These are phyloP conservation scores for Verticillium albo-atrum DNA, from an alignment of 2,329 filamentous ascomycete species.

Conservation along the genomic window DNA sequence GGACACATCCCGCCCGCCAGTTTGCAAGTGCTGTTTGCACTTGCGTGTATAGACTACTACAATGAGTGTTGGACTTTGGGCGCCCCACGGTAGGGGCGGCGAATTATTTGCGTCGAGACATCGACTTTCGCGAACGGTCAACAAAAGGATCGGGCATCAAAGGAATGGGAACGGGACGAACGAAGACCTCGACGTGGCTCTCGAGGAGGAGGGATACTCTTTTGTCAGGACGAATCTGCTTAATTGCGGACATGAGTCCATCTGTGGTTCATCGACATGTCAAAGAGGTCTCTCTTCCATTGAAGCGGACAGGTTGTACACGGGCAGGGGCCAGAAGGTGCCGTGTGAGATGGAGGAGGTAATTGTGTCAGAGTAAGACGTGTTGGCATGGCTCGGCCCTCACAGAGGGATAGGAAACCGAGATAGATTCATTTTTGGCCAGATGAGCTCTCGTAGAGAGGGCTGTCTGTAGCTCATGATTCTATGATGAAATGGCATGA, in stretches of 20 bases:
- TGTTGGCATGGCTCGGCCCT: not conserved
- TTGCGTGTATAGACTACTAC: constrained; percentile 12
- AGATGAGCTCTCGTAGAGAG: constrained; percentile 9
- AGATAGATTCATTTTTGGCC: constrained; percentile 13
- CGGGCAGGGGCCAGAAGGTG: not conserved
- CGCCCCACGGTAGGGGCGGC: not conserved
- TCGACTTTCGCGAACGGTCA: not conserved
- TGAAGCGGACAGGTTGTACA: not conserved
- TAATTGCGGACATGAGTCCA: not conserved
- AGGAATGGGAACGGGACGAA: not conserved
- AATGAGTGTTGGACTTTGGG: not conserved
- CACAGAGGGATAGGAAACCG: not conserved
- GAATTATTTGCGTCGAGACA: not conserved
- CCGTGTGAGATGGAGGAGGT: not conserved
- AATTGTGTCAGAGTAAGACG: not conserved
- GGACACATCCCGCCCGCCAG: not conserved
- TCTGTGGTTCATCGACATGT: not conserved
- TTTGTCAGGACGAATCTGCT: too few species aligned
- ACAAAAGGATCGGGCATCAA: not conserved
- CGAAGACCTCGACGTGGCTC: not conserved
- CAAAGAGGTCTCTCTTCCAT: not conserved
- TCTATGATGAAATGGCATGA: constrained; percentile 17
- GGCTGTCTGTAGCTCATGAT: constrained; percentile 13
- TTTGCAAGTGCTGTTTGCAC: not conserved
- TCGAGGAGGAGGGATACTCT: not conserved